Evolutionary conservation across 768 basidiomycete genomes (phyloP), one percentile per base, ranked within the genome.

Genomic region (Obba rivulosa): DNA sequence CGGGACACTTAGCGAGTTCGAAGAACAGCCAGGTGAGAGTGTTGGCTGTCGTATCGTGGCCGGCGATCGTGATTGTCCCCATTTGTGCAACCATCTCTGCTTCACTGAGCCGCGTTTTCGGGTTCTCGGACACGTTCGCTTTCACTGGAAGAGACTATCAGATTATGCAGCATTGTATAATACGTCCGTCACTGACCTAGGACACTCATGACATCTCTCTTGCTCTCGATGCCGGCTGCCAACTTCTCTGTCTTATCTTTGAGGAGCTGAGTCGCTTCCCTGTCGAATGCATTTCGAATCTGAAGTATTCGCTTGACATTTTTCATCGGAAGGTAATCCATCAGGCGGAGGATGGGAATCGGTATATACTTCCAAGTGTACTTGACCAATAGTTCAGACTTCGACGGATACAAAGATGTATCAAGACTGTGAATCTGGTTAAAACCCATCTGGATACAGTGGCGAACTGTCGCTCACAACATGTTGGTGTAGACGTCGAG

Each of bases 151-250:
- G 5, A 24, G 34, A 17, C 22, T 11, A 17, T 8, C 17, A 45
- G 16, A 43, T 37, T 24, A 45, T 40, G 20, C 3, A 8, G 7
- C 23, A 39, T n/a, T n/a, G 14, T n/a, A 5, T n/a, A 21, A 16
- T 25, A 18, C 8, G 16, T 9, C 5, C 2, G 28, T 31, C n/a
- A 50, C 54, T 3, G 16, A 55, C 54, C n/a, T 18, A 60, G 40
- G 17, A 58, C 45, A 47, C 53, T 57, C 52, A 57, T 45, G 8
- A 57, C 37, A 43, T 60, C 53, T 31, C 51, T 64, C 49, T 61
- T 63, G 20, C 57, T 59, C 41, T 61, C 60, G 24, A 55, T 52
- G 13, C 50, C 46, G 31, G 55, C 18, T n/a, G 36, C 35, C 28
- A 36, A 31, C 44, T 49, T 46, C 36, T 45, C 50, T n/a, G n/a